These are phyloP conservation scores for Zanthoxylum bungeanum DNA, from an alignment of 345 rosid genomes.

Conservation along the genomic window DNA sequence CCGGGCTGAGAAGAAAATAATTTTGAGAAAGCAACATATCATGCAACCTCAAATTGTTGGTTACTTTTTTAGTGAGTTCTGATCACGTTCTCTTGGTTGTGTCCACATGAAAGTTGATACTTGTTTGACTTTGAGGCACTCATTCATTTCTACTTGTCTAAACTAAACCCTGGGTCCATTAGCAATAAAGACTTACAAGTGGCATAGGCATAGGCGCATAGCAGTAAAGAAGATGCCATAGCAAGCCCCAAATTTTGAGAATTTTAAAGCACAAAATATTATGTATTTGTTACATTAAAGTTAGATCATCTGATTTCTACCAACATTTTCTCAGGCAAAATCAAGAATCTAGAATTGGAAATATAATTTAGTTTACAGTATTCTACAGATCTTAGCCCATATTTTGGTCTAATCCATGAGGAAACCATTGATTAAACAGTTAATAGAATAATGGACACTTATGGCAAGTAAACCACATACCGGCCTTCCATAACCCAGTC, in stretches of 20 bases:
- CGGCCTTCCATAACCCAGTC: constrained; percentile 52
- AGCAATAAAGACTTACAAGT: not conserved
- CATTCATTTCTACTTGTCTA: not conserved
- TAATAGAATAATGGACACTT: not conserved
- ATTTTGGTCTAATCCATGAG: not conserved
- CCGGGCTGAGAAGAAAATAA: not conserved
- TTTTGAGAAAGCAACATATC: not conserved
- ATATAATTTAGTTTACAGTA: not conserved
- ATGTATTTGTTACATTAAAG: not conserved
- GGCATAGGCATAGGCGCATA: constrained; percentile 22
- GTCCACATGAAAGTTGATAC: not conserved
- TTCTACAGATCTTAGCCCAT: too few relatives aligned
- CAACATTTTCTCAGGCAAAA: not conserved
- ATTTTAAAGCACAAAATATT: not conserved
- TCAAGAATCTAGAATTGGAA: not conserved
- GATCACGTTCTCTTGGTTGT: not conserved
- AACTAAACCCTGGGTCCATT: not conserved
- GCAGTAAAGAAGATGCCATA: constrained; percentile 22
- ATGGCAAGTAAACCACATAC: constrained; percentile 24
- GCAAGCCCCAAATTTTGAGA: constrained; percentile 1
- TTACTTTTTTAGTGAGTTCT: not conserved
- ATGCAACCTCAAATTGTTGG: not conserved
- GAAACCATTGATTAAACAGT: not conserved
- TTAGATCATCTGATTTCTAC: not conserved
- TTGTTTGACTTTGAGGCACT: not conserved